These are phyloP conservation scores for Cryphonectria naterciae DNA, from an alignment of 2,329 filamentous ascomycete genomes.

Conservation along the genomic window DNA sequence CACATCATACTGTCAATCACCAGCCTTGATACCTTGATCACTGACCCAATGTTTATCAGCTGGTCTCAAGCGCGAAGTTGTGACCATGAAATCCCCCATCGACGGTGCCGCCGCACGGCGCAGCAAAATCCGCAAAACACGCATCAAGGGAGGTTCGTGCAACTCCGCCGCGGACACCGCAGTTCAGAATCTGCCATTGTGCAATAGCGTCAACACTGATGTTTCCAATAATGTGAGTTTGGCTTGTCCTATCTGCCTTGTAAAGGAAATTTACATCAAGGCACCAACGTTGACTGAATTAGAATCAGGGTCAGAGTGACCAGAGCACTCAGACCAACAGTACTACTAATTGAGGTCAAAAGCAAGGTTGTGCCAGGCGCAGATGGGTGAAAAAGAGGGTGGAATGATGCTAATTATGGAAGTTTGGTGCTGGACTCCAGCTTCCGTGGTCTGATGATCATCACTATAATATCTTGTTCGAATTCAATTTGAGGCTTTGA, in stretches of 20 bases:
- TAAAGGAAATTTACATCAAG: background rate
- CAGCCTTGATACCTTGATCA: background rate
- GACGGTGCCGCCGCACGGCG: constrained; percentile 33
- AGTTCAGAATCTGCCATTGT: constrained; percentile 18
- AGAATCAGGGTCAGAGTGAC: background rate
- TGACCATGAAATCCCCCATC: constrained; percentile 35
- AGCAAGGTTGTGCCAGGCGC: too few species aligned
- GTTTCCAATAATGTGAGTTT: background rate
- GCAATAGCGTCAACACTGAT: background rate
- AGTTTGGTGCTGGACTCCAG: constrained; percentile 3
- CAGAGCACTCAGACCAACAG: background rate
- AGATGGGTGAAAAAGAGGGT: background rate
- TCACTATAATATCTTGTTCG: background rate
- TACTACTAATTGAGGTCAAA: background rate
- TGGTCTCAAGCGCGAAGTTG: constrained; percentile 38
- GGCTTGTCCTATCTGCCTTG: background rate
- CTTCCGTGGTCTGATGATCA: background rate
- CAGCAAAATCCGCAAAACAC: constrained; percentile 34
- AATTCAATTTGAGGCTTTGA: background rate
- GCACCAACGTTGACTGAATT: background rate
- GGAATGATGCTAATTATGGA: background rate
- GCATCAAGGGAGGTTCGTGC: constrained; percentile 28
- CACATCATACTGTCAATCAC: background rate
- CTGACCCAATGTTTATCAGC: constrained; percentile 30
- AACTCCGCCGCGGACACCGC: background rate